phyloP scores from a whole-genome alignment of 2,329 filamentous ascomycete species.

The Graphiopsis chlorocephala region DNA sequence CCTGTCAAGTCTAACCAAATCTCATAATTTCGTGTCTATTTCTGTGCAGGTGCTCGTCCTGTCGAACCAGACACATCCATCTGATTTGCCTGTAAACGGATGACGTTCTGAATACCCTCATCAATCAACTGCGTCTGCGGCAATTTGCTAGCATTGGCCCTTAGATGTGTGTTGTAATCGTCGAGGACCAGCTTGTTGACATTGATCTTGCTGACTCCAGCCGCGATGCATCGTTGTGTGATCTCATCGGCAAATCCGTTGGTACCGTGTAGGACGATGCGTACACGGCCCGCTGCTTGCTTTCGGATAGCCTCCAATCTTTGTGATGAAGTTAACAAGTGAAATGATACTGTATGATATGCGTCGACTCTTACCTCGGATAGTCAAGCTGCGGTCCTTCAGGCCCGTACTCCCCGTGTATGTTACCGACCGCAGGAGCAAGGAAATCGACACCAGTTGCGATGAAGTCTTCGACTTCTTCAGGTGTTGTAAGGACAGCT shows the following conservation, averaged over 20 bases:
- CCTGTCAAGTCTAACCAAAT: neutral
- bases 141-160: conserved; percentile 23
- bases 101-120: conserved; percentile 30
- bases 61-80: conserved; percentile 19
- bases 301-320: conserved; percentile 39
- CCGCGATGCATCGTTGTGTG: conserved; percentile 50
- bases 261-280: conserved; percentile 55
- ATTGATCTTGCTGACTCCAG: conserved; percentile 55
- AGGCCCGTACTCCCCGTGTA: conserved; percentile 32
- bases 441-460: conserved; percentile 32
- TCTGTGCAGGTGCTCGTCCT: neutral
- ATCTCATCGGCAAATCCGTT: conserved; percentile 53
- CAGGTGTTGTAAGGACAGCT: conserved; percentile 29
- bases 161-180: conserved; percentile 27
- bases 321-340: neutral
- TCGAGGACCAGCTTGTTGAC: conserved; percentile 54
- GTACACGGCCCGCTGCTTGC: conserved; percentile 39
- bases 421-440: conserved; percentile 33
- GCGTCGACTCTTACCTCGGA: conserved; percentile 14
- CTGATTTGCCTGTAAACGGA: conserved; percentile 24
- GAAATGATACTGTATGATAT: neutral
- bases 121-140: conserved; percentile 31
- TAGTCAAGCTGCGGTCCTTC: conserved; percentile 35
- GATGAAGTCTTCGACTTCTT: conserved; percentile 30
- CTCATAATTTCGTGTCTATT: neutral